Conservation (phyloP, 2,329 filamentous ascomycete genomes). For the Hysterium pulicare region DNA sequence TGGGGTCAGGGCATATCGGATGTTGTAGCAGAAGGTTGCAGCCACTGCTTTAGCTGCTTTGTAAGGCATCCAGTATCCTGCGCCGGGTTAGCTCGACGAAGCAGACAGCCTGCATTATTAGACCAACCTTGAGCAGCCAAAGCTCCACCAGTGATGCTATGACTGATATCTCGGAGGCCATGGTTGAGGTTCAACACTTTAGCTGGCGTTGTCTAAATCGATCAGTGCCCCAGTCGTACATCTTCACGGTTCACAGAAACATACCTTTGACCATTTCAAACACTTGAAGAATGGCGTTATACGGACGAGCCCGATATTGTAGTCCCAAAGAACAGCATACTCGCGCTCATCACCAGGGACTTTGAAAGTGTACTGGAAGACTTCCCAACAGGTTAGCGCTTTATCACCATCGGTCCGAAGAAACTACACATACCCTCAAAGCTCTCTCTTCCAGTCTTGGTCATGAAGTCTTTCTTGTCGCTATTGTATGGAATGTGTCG, state of each 20-base stretch:
- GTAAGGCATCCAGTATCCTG: conserved; percentile 97
- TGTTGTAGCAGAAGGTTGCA: conserved; percentile 81
- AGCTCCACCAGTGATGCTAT: conserved; percentile 91
- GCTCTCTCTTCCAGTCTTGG: conserved; percentile 80
- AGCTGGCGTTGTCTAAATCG: conserved; percentile 72
- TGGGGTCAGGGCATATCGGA: conserved; percentile 82
- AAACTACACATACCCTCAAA: conserved; percentile 69
- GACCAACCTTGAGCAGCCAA: conserved; percentile 79
- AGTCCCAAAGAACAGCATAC: conserved; percentile 92
- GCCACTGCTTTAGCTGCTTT: conserved; percentile 81
- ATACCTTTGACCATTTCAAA: conserved; percentile 80
- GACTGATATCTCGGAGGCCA: conserved; percentile 82
- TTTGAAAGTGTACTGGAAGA: conserved; percentile 80
- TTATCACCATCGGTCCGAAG: not conserved
- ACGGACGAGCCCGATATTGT: conserved; percentile 87
- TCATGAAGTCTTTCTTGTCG: conserved; percentile 83
- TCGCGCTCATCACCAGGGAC: conserved; percentile 61
- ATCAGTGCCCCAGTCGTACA: conserved; percentile 15
- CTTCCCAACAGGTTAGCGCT: conserved; percentile 41
- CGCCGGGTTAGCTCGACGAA: conserved; percentile 11
- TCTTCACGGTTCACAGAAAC: conserved; percentile 14
- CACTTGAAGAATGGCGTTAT: conserved; percentile 96
- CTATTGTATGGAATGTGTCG: conserved; percentile 89
- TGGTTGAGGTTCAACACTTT: conserved; percentile 69
- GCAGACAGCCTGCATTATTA: not conserved